These are phyloP conservation scores for apple (Malus domestica) DNA, from an alignment of 306 rosid species.

Conservation along the genomic window DNA sequence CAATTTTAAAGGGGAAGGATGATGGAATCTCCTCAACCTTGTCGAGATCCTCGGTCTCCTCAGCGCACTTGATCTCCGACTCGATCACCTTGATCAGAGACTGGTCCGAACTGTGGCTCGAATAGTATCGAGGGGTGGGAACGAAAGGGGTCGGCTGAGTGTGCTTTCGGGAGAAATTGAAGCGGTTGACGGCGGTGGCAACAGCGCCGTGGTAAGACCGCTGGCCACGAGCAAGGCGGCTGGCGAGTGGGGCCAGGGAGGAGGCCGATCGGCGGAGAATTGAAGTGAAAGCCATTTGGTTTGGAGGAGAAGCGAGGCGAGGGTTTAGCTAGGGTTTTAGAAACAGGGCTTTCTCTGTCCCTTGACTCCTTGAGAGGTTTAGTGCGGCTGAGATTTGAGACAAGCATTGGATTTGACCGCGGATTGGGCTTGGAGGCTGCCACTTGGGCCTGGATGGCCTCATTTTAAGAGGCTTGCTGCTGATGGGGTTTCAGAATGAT, in stretches of 20 bases:
- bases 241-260: slow-evolving; percentile 40
- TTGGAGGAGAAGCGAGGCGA: background rate
- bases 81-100: slow-evolving; percentile 52
- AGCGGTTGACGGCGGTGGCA: slow-evolving; percentile 31
- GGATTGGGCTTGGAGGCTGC: too few relatives aligned
- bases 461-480: too few relatives aligned
- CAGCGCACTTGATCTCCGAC: slow-evolving; percentile 56
- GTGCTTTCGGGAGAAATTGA: background rate
- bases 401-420: too few relatives aligned
- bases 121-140: slow-evolving; percentile 40
- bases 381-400: too few relatives aligned
- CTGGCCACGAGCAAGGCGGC: slow-evolving; percentile 31
- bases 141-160: background rate
- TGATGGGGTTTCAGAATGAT: too few relatives aligned
- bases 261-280: slow-evolving; percentile 59
- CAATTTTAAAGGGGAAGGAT: slow-evolving; percentile 65
- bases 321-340: slow-evolving; percentile 33
- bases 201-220: slow-evolving; percentile 22
- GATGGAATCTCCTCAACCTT: slow-evolving; percentile 47
- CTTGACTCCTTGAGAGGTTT: background rate
- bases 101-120: slow-evolving; percentile 48
- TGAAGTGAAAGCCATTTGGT: slow-evolving; percentile 57
- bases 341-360: background rate
- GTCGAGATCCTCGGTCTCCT: slow-evolving; percentile 46
- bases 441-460: too few relatives aligned